Evolutionary conservation across 164 flowering plant genomes (phyloP).

Genomic region (Macadamia integrifolia): DNA sequence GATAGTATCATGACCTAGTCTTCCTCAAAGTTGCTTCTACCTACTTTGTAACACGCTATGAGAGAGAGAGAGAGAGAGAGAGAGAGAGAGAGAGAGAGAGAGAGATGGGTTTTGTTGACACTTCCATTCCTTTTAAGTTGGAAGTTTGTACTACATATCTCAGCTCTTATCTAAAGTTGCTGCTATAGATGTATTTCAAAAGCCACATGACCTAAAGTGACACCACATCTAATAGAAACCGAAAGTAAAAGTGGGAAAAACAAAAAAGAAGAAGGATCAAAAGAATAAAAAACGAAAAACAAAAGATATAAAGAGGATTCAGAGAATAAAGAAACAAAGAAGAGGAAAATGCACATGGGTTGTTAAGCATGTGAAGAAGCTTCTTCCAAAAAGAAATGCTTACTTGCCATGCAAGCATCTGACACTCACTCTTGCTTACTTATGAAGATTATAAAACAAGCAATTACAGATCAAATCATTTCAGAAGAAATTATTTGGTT

Average conservation of each 20-base stretch:
- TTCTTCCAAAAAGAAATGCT: constrained; percentile 7
- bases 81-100: no score
- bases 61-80: no score
- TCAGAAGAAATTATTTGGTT: no score
- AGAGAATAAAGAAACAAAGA: constrained; percentile 5
- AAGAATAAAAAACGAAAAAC: not conserved
- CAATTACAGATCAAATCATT: no score
- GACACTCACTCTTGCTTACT: not conserved
- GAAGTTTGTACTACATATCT: not conserved
- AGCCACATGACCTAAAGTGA: not conserved
- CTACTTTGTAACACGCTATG: no score
- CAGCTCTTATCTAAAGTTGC: not conserved
- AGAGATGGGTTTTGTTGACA: not conserved
- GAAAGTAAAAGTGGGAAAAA: not conserved
- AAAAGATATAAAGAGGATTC: not conserved
- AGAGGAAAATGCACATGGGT: constrained; percentile 15
- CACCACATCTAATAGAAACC: not conserved
- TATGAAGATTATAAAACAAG: not conserved
- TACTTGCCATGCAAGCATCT: constrained; percentile 19
- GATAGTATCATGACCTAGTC: no score
- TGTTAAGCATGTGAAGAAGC: constrained; percentile 1
- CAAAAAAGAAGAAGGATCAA: not conserved
- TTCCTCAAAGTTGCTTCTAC: no score
- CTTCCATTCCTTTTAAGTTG: not conserved
- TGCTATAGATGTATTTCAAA: not conserved